Conservation (phyloP, 495 filamentous ascomycete species). For the Penicillium maclennaniae region DNA sequence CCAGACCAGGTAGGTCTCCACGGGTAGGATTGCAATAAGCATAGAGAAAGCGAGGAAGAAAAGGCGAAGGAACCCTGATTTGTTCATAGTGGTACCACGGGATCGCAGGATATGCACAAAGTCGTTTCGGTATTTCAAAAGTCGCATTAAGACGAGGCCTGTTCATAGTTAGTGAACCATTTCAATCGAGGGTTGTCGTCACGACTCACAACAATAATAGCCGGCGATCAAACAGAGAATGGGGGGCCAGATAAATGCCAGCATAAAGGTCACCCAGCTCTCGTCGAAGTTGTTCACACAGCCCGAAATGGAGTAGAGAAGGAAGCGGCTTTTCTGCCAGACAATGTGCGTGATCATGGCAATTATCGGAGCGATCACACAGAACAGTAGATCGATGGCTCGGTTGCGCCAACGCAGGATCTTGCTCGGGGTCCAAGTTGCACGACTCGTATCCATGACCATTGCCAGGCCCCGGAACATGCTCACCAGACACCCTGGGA, state of each 20-base stretch:
- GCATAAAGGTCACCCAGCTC: conserved; percentile 66
- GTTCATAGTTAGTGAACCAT: conserved; percentile 4
- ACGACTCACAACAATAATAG: conserved; percentile 67
- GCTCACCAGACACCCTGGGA: conserved; percentile 56
- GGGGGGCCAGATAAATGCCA: conserved; percentile 64
- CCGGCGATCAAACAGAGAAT: conserved; percentile 60
- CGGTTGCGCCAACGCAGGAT: conserved; percentile 50
- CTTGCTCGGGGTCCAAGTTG: conserved; percentile 49
- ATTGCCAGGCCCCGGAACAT: conserved; percentile 73
- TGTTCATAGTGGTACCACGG: conserved; percentile 54
- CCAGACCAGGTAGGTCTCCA: conserved; percentile 58
- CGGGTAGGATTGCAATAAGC: conserved; percentile 62
- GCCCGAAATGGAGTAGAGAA: conserved; percentile 67
- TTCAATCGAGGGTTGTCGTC: not conserved
- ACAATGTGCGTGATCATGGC: conserved; percentile 66
- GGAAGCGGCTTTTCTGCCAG: conserved; percentile 67
- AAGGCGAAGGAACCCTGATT: conserved; percentile 71
- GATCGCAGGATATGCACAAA: conserved; percentile 57
- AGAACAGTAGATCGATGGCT: conserved; percentile 61
- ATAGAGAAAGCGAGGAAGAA: conserved; percentile 69
- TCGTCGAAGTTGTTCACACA: conserved; percentile 62
- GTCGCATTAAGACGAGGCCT: conserved; percentile 64
- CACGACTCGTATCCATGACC: conserved; percentile 62
- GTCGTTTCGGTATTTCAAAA: conserved; percentile 60
- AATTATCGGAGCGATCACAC: conserved; percentile 62